Base-by-base conservation (phyloP, 208 protist genomes). In the Leptomonas pyrrhocoris region DNA sequence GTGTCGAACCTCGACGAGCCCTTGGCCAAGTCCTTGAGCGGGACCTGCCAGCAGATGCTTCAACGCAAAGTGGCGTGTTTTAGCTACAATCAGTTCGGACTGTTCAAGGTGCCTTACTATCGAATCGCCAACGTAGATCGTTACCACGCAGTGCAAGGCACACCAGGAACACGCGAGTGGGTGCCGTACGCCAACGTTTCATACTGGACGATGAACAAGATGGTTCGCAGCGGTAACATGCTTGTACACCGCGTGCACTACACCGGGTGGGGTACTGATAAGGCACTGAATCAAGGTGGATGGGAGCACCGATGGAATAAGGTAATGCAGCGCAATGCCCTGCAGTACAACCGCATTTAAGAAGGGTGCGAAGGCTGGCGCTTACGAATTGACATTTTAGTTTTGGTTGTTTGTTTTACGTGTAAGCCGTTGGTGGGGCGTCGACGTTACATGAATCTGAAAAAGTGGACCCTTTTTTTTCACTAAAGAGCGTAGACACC, bases 291-390 rank as follows among this genome's bases (percentile, higher is more conserved):
- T 27, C 70, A 83, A 60, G 92, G 92, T 36, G 92, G 92, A 5
- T 97, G 90, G 89, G 88, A 94, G 72, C 87, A 94, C 71, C 80
- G 92, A 6, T 97, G 92, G 92, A 97, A 97, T 74, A 97, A 95
- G 76, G 83, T 94, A 15, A 86, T 94, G 85, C 83, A 97, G 67
- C 81, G 92, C 21, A 95, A 97, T 64, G 80, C 80, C 27, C 77
- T 94, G 49, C 92, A 97, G 73, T 97, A 97, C 81, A 94, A 78
- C 56, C 75, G 86, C 27, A 78, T 90, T 40, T 96, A 76, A 81
- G 28, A 46, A 34, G 16, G 28, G 13, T 19, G 28, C 7, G 51
- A 53, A 30, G 45, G 45, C 18, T 30, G 18, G 48, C 7, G 5
- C 21, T 53, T n/a, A 8, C 13, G 23, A n/a, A 56, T 36, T 2